Evolutionary conservation across 257 asterid species (phyloP).

Genomic region (Petunia secreta): DNA sequence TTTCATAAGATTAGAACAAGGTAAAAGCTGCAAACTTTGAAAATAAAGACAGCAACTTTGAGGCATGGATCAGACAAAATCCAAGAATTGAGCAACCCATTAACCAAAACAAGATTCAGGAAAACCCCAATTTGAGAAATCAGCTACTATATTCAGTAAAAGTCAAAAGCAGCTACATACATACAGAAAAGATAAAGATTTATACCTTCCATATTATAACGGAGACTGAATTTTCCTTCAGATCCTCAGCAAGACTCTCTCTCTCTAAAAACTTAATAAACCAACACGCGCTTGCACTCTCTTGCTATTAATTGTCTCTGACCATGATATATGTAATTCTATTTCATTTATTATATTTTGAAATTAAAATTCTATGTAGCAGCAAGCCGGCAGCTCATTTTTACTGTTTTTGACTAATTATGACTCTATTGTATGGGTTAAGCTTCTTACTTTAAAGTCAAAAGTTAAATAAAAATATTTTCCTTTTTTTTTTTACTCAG

Average conservation of each 20-base stretch:
- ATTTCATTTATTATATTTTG: slow-evolving; percentile 1
- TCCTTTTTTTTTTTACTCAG: too few relatives aligned
- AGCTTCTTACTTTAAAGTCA: neutral
- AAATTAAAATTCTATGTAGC: neutral
- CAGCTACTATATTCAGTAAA: neutral
- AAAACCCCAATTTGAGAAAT: neutral
- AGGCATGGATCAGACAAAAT: neutral
- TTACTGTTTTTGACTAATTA: slow-evolving; percentile 15
- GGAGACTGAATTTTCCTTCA: neutral
- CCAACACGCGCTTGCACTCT: neutral
- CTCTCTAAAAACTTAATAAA: neutral
- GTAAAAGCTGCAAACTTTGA: too few relatives aligned
- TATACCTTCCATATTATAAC: slow-evolving; percentile 31
- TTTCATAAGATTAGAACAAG: too few relatives aligned
- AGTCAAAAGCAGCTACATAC: slow-evolving; percentile 14
- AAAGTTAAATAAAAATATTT: neutral
- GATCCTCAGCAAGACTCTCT: slow-evolving; percentile 22
- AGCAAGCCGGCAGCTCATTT: neutral
- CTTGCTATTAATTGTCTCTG: neutral
- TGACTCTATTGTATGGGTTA: neutral
- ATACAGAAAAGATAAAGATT: neutral
- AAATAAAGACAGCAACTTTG: too few relatives aligned
- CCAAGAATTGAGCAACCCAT: neutral
- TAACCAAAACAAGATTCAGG: slow-evolving; percentile 8
- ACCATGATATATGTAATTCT: neutral